Percentiles rank a stretch among this genome's conserved stretches.
Evolutionary conservation across 2,329 filamentous ascomycete genomes (phyloP).

Genomic region (Parastagonospora avenae): DNA sequence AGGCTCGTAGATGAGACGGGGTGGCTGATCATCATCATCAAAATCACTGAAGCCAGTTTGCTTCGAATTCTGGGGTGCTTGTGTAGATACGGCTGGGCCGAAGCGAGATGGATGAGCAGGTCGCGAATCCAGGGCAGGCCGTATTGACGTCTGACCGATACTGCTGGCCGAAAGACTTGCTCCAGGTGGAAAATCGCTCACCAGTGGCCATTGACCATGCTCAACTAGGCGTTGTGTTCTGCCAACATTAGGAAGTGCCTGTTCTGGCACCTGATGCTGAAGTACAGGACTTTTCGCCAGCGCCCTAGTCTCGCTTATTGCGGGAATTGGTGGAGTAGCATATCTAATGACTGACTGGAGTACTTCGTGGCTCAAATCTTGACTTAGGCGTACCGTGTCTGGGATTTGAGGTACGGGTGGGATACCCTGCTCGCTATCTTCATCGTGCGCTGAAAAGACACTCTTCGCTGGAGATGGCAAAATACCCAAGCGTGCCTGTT

Average conservation of each 20-base stretch:
- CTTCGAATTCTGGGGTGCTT: not conserved
- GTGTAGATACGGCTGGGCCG: not conserved
- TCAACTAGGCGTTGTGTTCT: not conserved
- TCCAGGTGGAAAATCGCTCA: not conserved
- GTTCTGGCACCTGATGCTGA: not conserved
- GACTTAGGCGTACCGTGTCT: constrained; percentile 19
- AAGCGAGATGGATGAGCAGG: too few species aligned
- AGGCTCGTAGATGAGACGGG: constrained; percentile 29
- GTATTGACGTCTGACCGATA: not conserved
- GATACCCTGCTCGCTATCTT: constrained; percentile 24
- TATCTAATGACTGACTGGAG: constrained; percentile 37
- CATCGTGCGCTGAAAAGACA: constrained; percentile 25
- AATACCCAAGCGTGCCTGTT: constrained; percentile 23
- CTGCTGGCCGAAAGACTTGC: not conserved
- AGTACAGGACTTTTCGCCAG: constrained; percentile 8
- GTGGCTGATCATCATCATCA: constrained; percentile 26
- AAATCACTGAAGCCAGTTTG: not conserved
- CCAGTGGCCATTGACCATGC: not conserved
- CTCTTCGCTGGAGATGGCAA: constrained; percentile 39
- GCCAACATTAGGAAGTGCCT: too few species aligned
- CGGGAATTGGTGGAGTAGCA: constrained; percentile 23
- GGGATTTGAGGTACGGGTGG: constrained; percentile 40
- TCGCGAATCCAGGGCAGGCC: too few species aligned
- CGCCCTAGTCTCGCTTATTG: constrained; percentile 8
- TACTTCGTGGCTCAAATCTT: constrained; percentile 27